Base-by-base conservation (phyloP, 2,329 filamentous ascomycete genomes). In the Fusarium multiceps region DNA sequence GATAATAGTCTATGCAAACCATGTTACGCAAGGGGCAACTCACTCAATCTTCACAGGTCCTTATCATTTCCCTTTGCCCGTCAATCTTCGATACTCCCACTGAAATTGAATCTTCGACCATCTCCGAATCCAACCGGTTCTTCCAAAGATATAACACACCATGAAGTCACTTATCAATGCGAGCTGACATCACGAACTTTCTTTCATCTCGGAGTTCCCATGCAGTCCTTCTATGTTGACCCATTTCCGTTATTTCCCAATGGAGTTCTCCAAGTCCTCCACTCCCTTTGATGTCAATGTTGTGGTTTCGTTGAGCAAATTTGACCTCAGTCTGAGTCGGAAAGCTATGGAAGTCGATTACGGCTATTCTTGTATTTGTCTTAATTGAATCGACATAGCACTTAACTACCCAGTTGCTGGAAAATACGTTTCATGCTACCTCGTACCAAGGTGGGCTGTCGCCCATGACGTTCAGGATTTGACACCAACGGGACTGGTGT, bases 401-500 rank as follows among this genome's bases (percentile, higher is more conserved):
- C 25, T 60, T 58, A 4, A 48, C 32, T 12, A 12, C 54, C 54
- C 42, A 32, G 0, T 27, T 1, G 13, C 21, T 7, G 1, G 47
- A 7, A 1, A 59, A 1, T 10, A 27, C 42, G 13, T 30, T 34
- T 1, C 41, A 18, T 10, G n/a, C 25, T 3, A 60, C 27, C 10
- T 60, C 32, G 18, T 59, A 60, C 0, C 25, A 8, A 18, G 41
- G 57, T 21, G 13, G 21, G 41, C 21, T 27, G 18, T 58, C 41
- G 4, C 53, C 41, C 23, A 21, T 32, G 3, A 59, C 8, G 5
- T 18, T 25, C n/a, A 59, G 0, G 0, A 47, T 41, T 41, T 42
- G 42, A 20, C 25, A 41, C 11, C 40, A 32, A 27, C 53, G 41
- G 41, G 53, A 59, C n/a, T 42, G 32, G 53, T 60, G 57, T 59